A percentile compares a stretch with the other conserved stretches of the same genome.
Conservation (phyloP, 768 basidiomycete genomes). For the Boletellus sp. region DNA sequence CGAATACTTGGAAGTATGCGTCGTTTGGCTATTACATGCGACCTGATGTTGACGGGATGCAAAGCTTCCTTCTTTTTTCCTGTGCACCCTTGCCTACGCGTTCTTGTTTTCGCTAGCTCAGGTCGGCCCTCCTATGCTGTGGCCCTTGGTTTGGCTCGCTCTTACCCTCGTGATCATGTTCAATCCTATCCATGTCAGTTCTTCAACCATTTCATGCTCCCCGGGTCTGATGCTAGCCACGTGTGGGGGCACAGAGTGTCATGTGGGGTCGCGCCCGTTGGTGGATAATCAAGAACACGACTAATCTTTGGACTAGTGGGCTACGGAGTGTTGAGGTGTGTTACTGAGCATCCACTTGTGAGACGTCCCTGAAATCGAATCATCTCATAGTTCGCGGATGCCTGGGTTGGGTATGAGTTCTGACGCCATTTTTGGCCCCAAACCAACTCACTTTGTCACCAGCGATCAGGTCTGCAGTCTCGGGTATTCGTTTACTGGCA, state of each 20-base stretch:
- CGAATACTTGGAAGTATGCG: slow-evolving; percentile 63
- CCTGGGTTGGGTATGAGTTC: slow-evolving; percentile 74
- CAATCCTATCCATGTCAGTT: slow-evolving; percentile 67
- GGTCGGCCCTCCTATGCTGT: slow-evolving; percentile 66
- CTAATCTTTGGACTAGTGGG: slow-evolving; percentile 67
- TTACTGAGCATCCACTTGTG: not conserved
- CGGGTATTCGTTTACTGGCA: slow-evolving; percentile 63
- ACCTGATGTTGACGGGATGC: not conserved
- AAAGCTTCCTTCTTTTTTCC: slow-evolving; percentile 74
- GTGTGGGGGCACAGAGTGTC: slow-evolving; percentile 47
- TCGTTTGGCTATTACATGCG: slow-evolving; percentile 1
- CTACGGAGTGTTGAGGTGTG: slow-evolving; percentile 68
- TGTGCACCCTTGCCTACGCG: slow-evolving; percentile 67
- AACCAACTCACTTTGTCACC: slow-evolving; percentile 1
- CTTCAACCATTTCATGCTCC: not conserved
- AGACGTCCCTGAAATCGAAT: not conserved
- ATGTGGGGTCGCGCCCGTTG: slow-evolving; percentile 43
- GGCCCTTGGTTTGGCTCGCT: slow-evolving; percentile 80
- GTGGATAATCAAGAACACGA: slow-evolving; percentile 70
- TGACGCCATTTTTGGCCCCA: not conserved
- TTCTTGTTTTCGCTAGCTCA: slow-evolving; percentile 81
- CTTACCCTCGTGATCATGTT: slow-evolving; percentile 56
- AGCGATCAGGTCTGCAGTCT: slow-evolving; percentile 84
- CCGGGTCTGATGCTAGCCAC: not conserved
- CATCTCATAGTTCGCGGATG: slow-evolving; percentile 63